Evolutionary conservation across 1,284 basidiomycete species (phyloP).

Genomic region (Cystobasidium sp.): DNA sequence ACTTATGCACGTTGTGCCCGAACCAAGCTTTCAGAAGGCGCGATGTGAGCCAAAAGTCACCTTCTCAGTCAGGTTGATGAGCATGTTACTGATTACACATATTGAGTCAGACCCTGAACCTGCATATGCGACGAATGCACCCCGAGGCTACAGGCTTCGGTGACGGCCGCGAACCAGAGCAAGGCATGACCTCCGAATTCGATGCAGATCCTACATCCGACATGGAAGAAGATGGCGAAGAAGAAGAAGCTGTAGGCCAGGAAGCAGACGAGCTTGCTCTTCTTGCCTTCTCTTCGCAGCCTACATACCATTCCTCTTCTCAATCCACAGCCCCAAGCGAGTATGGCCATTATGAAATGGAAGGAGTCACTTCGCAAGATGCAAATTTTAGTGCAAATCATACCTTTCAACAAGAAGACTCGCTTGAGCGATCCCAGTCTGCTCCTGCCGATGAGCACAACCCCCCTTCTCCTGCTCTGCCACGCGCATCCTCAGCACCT

Average conservation of each 20-base stretch:
- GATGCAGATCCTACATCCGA: conserved; percentile 1
- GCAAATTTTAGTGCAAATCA: not conserved
- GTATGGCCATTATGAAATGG: too few relatives aligned
- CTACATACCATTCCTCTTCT: not conserved
- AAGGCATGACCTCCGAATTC: conserved; percentile 5
- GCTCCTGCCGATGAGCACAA: conserved; percentile 1
- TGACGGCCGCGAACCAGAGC: not conserved
- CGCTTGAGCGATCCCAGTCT: conserved; percentile 2
- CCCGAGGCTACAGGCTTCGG: conserved; percentile 4
- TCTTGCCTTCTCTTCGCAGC: not conserved
- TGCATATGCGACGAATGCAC: conserved; percentile 20
- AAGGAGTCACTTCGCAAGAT: not conserved
- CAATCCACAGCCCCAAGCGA: not conserved
- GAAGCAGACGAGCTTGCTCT: conserved; percentile 4
- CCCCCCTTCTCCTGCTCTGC: not conserved
- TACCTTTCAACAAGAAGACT: not conserved
- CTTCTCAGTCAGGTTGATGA: not conserved
- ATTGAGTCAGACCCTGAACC: not conserved
- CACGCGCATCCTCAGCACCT: not conserved
- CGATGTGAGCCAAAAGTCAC: conserved; percentile 12
- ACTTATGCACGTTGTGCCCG: conserved; percentile 19
- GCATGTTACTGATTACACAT: not conserved
- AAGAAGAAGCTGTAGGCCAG: not conserved
- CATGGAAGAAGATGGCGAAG: conserved; percentile 2
- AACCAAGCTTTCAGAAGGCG: conserved; percentile 19